phyloP scores from a whole-genome alignment of 1,284 basidiomycete species.

The Meira miltonrushii region DNA sequence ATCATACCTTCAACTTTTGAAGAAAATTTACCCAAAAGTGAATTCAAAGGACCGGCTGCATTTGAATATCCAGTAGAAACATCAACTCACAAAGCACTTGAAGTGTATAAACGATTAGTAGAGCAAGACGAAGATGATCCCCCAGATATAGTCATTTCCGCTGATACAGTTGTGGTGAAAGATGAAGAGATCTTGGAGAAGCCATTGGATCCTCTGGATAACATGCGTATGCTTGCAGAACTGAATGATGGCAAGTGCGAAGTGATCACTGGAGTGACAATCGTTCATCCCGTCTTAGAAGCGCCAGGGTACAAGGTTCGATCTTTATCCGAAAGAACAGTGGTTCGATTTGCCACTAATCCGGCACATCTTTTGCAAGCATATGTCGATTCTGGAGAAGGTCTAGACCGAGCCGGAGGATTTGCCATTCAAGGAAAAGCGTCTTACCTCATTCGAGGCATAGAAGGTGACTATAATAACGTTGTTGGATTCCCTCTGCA shows the following conservation, averaged over 20 bases:
- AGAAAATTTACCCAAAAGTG: constrained; percentile 68
- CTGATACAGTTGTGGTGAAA: constrained; percentile 47
- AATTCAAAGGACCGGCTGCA: constrained; percentile 64
- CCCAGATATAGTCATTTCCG: constrained; percentile 84
- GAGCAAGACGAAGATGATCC: constrained; percentile 66
- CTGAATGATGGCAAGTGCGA: constrained; percentile 65
- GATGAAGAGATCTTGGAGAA: constrained; percentile 70
- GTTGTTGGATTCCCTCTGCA: constrained; percentile 75
- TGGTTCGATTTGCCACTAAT: constrained; percentile 51
- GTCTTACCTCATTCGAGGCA: constrained; percentile 69
- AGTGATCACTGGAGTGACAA: constrained; percentile 45
- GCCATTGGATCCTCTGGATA: constrained; percentile 72
- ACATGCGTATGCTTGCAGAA: constrained; percentile 79
- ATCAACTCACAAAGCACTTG: constrained; percentile 66
- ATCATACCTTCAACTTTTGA: constrained; percentile 81
- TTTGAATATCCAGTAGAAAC: constrained; percentile 93
- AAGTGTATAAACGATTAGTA: constrained; percentile 43
- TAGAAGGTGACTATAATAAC: constrained; percentile 89
- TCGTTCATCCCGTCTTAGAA: constrained; percentile 75
- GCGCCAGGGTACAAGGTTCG: constrained; percentile 80
- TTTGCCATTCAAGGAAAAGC: constrained; percentile 80
- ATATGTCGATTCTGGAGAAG: constrained; percentile 83
- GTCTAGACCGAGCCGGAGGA: constrained; percentile 83
- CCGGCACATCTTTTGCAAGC: constrained; percentile 62
- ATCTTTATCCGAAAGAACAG: constrained; percentile 55